phyloP scores from a whole-genome alignment of 2,329 filamentous ascomycete species.

The Drechslerella coelobrocha region DNA sequence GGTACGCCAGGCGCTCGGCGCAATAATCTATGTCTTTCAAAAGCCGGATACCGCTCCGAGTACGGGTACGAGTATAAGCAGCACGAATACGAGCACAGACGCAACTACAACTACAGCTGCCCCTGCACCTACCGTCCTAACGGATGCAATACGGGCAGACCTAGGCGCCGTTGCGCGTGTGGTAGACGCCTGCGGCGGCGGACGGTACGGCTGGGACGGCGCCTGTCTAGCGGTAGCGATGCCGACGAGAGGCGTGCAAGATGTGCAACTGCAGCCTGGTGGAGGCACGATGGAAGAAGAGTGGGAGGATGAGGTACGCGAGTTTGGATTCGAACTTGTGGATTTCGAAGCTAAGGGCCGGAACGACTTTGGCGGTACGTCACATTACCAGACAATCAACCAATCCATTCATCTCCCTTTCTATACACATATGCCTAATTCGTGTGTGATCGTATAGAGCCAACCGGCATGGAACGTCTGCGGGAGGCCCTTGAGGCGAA shows the following conservation, averaged over 20 bases:
- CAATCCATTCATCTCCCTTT: too few species aligned
- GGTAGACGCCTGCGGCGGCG: constrained; percentile 65
- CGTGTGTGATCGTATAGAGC: constrained; percentile 60
- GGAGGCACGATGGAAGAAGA: constrained; percentile 59
- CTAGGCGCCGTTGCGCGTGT: constrained; percentile 58
- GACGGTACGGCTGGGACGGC: constrained; percentile 68
- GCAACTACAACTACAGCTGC: neutral
- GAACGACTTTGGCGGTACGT: constrained; percentile 54
- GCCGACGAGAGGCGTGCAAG: constrained; percentile 5
- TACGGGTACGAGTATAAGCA: too few species aligned
- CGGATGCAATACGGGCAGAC: constrained; percentile 9
- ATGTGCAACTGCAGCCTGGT: constrained; percentile 54
- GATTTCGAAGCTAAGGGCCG: constrained; percentile 60
- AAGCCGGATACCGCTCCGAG: constrained; percentile 48
- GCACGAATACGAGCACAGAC: constrained; percentile 50
- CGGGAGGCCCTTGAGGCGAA: constrained; percentile 70
- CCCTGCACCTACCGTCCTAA: constrained; percentile 28
- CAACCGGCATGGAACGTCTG: constrained; percentile 66
- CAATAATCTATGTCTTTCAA: constrained; percentile 65
- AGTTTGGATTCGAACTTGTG: constrained; percentile 69
- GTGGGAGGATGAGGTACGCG: constrained; percentile 60
- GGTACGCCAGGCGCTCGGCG: constrained; percentile 69
- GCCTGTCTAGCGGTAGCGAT: constrained; percentile 68
- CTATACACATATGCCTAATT: neutral
- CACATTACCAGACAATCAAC: too few species aligned